phyloP scores from a whole-genome alignment of 2,329 filamentous ascomycete species.

The Claviceps digitariae region DNA sequence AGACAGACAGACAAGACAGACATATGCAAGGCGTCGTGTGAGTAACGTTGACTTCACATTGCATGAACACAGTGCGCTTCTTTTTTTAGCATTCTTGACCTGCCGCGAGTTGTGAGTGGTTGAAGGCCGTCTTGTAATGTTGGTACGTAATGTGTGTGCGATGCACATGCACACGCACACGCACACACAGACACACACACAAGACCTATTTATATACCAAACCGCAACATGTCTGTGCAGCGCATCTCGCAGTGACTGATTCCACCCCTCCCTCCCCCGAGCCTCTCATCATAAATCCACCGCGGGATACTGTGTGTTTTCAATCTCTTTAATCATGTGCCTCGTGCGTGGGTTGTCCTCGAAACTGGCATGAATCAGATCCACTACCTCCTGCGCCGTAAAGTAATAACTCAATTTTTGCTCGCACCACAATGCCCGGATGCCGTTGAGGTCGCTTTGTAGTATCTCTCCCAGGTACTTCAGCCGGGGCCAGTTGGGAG shows the following conservation, averaged over 20 bases:
- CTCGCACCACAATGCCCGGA: constrained; percentile 50
- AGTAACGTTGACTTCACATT: no score
- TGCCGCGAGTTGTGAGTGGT: no score
- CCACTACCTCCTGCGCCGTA: constrained; percentile 44
- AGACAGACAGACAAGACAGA: no score
- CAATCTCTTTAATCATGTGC: constrained; percentile 45
- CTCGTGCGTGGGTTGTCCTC: constrained; percentile 47
- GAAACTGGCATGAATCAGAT: constrained; percentile 50
- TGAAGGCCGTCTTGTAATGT: no score
- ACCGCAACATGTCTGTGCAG: neutral
- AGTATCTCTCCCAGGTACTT: constrained; percentile 52
- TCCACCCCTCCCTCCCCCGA: neutral
- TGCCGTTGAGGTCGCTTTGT: constrained; percentile 52
- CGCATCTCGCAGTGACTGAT: neutral
- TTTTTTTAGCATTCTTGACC: no score
- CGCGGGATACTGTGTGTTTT: constrained; percentile 31
- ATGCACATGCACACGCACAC: no score
- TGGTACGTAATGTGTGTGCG: no score
- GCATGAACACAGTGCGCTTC: no score
- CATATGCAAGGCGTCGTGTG: no score
- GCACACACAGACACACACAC: no score
- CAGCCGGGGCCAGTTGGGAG: constrained; percentile 47
- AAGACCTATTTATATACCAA: no score
- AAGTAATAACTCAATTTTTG: constrained; percentile 54
- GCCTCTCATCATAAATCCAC: constrained; percentile 3